Evolutionary conservation across 129 eudicot genomes (phyloP), one percentile per base, ranked within the genome.

Genomic region (Lactuca saligna): DNA sequence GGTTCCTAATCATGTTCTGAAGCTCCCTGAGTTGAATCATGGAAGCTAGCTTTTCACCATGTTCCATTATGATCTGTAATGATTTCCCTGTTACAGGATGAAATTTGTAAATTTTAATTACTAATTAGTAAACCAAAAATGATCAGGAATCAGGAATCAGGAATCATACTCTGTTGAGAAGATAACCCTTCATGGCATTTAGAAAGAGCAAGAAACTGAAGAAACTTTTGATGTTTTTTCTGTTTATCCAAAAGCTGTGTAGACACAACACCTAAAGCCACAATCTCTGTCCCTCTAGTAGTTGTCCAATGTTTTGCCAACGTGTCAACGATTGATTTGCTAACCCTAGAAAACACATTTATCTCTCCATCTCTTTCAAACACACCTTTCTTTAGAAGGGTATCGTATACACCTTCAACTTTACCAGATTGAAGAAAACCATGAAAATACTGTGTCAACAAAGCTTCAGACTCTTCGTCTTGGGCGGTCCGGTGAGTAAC

Each of bases 271-370:
- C 90, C 71, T 71, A 89, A 53, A 71, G 91, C 79, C 65, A 89
- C 88, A 65, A 93, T 82, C 85, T 93, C 96, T 57, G 89, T 80
- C 51, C 96, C 98, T 72, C 98, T 89, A 75, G 98, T 93, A 48
- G 98, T 84, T 54, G 96, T 89, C 98, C 98, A 93, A 71, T 93
- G 98, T 73, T 93, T 93, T 44, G 98, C 98, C 59, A 93, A 65
- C 5, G 95, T 84, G 80, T 93, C 98, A 72, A 93, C 85, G 56
- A 89, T 81, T 7, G 98, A 93, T 85, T 87, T 93, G 87, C 98
- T 86, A 66, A 81, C 78, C 81, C 98, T 83, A 55, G 90, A 76
- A 87, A 93, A 89, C 13, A 87, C 90, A 75, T 85, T 93, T 49
- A 75, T 85, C 81, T 86, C 96, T 38, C 96, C 96, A 67, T 93